phyloP scores from a whole-genome alignment of 169 alveolate genomes.

The Plasmodium sp. region DNA sequence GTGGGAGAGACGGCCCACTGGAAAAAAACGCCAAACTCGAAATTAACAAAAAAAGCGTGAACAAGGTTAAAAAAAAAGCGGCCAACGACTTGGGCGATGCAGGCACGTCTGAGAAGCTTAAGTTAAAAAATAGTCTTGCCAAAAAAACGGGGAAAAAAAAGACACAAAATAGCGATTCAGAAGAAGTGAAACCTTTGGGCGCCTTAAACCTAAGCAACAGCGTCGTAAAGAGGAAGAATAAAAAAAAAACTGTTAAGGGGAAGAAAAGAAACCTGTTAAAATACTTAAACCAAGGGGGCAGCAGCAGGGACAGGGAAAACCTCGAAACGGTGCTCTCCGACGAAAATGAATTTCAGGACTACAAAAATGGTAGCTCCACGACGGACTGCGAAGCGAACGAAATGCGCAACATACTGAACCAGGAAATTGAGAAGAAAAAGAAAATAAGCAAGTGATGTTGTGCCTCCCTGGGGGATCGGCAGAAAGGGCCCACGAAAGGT shows the following conservation, averaged over 20 bases:
- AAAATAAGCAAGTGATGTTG: not conserved
- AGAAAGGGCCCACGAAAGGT: not conserved
- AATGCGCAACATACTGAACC: slow-evolving; percentile 48
- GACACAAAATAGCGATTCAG: not conserved
- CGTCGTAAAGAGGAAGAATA: not conserved
- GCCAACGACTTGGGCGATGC: not conserved
- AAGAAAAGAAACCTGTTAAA: slow-evolving; percentile 6
- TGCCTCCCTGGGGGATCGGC: not conserved
- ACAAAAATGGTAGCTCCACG: slow-evolving; percentile 10
- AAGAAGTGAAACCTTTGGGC: not conserved
- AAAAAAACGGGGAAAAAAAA: slow-evolving; percentile 3
- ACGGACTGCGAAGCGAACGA: slow-evolving; percentile 61
- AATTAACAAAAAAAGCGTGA: not conserved
- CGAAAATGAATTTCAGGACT: not conserved
- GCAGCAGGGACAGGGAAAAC: slow-evolving; percentile 7
- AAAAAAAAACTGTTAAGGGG: slow-evolving; percentile 7
- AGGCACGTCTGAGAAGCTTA: not conserved
- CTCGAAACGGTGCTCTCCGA: slow-evolving; percentile 24
- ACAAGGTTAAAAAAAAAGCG: not conserved
- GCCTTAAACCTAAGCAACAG: slow-evolving; percentile 3
- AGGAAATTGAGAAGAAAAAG: slow-evolving; percentile 67
- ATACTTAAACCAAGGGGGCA: slow-evolving; percentile 18
- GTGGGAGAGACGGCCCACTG: not conserved
- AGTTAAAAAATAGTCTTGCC: not conserved
- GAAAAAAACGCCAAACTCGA: not conserved